Base-by-base conservation (phyloP, 352 stramenopile genomes). In the Globisporangium solare region DNA sequence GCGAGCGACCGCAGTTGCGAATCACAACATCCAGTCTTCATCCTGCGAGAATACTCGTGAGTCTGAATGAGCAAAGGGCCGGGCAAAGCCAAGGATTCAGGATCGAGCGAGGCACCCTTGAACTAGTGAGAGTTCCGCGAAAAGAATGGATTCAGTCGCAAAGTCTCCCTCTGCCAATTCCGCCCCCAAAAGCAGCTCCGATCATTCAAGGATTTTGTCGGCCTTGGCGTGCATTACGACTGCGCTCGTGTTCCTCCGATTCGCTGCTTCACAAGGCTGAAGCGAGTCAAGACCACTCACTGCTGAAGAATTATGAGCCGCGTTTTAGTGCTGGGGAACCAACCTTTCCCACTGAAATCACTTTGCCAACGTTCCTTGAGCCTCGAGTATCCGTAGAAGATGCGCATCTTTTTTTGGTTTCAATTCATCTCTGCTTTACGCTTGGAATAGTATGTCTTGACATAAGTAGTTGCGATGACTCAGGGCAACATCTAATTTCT, bases 221-320 rank as follows among this genome's bases (percentile, higher is more conserved):
- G 13, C 47, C 60, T 1, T 81, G 71, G 74, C 61, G 61, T 37
- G 67, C 71, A 2, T 51, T 81, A 21, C 58, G 70, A 21, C n/a
- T 64, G 31, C 39, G 37, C 3, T 2, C 24, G 5, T n/a, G 27
- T 17, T 39, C 32, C 0, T 48, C 17, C 6, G 43, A 54, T 8
- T 24, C 37, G 32, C 24, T 53, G 41, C 18, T 39, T 12, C 46
- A 40, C 7, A 48, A 15, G 18, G 35, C 13, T 6, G 55, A 56
- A n/a, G 41, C 58, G 49, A 18, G 21, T 1, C 51, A 52, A 63
- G 67, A 81, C 5, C 52, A 70, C 2, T 75, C 68, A 15, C 49
- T 89, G 35, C 53, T 89, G 47, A 86, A 82, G 58, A 83, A 73
- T 55, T 91, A 91, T 41, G 78, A 91, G 43, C 71, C 78, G 7